These are phyloP conservation scores for Clonostachys rhizophaga DNA, from an alignment of 2,329 filamentous ascomycete genomes.

Conservation along the genomic window DNA sequence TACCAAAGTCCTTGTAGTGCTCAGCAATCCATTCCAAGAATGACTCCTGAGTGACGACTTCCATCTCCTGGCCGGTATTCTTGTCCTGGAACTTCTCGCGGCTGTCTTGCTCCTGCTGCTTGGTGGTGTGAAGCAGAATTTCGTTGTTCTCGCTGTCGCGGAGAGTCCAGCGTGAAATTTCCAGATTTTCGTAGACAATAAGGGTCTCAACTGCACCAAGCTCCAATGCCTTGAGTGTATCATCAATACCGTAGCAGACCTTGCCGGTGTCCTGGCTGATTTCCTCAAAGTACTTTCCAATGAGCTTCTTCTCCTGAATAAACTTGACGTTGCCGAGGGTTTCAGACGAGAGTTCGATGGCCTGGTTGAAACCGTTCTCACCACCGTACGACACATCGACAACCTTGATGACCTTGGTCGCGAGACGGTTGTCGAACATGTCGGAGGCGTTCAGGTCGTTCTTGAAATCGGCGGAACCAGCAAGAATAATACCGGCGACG, in stretches of 20 bases:
- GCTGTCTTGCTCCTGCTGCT: conserved; percentile 64
- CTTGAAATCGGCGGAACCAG: conserved; percentile 98
- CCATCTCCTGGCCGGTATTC: conserved; percentile 95
- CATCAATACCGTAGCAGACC: conserved; percentile 96
- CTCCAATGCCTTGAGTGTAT: conserved; percentile 94
- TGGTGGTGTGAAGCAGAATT: conserved; percentile 80
- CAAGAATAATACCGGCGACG: conserved; percentile 89
- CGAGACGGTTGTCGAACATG: conserved; percentile 89
- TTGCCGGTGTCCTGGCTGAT: conserved; percentile 97
- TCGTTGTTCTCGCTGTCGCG: conserved; percentile 73
- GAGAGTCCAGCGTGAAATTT: conserved; percentile 86
- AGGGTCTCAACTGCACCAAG: conserved; percentile 90
- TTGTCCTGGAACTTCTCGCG: conserved; percentile 91
- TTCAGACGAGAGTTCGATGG: conserved; percentile 91
- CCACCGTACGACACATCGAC: conserved; percentile 98
- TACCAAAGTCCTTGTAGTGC: conserved; percentile 97
- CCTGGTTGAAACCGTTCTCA: conserved; percentile 99
- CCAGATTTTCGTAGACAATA: conserved; percentile 96
- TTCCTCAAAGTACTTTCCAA: conserved; percentile 98
- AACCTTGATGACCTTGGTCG: conserved; percentile 96
- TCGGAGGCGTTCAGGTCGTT: conserved; percentile 97
- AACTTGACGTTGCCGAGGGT: conserved; percentile 99
- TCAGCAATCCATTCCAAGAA: conserved; percentile 99
- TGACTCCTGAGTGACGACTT: conserved; percentile 77
- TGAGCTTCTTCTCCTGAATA: conserved; percentile 99